These are phyloP conservation scores for Schrenkiella parvula DNA, from an alignment of 345 rosid genomes.

Conservation along the genomic window DNA sequence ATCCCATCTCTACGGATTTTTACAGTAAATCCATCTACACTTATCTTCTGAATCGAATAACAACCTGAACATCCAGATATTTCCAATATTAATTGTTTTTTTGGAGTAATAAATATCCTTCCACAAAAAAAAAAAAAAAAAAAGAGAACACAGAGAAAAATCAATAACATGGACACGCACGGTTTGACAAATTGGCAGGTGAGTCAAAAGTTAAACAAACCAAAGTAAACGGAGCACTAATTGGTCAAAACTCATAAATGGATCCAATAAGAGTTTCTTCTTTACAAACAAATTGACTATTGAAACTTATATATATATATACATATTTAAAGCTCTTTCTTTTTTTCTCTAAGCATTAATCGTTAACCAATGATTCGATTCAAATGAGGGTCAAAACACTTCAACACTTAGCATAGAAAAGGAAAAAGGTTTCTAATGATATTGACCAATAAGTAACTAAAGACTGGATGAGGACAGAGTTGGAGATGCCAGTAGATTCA, in stretches of 20 bases:
- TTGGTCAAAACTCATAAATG: neutral
- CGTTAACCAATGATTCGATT: too few species aligned
- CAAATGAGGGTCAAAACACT: too few species aligned
- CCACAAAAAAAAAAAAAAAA: neutral
- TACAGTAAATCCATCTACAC: conserved; percentile 16
- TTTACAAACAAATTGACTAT: neutral
- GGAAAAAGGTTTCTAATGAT: too few species aligned
- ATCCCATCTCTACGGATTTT: conserved; percentile 8
- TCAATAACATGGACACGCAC: conserved; percentile 14
- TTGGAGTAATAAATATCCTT: neutral
- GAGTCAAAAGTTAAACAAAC: conserved; percentile 1
- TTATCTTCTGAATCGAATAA: conserved; percentile 18
- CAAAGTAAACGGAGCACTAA: neutral
- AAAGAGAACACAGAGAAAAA: neutral
- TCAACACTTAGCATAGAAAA: too few species aligned
- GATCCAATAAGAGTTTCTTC: neutral
- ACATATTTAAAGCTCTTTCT: too few species aligned
- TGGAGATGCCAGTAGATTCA: conserved; percentile 68
- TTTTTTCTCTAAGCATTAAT: too few species aligned
- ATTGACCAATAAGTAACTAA: neutral
- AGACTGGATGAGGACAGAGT: conserved; percentile 64
- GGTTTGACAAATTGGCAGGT: conserved; percentile 29
- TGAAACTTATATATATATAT: neutral
- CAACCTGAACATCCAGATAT: conserved; percentile 30
- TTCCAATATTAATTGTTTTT: conserved; percentile 10